Evolutionary conservation across 2,329 filamentous ascomycete species (phyloP), one percentile per base, ranked within the genome.

Genomic region (Monilinia vaccinii-corymbosi): DNA sequence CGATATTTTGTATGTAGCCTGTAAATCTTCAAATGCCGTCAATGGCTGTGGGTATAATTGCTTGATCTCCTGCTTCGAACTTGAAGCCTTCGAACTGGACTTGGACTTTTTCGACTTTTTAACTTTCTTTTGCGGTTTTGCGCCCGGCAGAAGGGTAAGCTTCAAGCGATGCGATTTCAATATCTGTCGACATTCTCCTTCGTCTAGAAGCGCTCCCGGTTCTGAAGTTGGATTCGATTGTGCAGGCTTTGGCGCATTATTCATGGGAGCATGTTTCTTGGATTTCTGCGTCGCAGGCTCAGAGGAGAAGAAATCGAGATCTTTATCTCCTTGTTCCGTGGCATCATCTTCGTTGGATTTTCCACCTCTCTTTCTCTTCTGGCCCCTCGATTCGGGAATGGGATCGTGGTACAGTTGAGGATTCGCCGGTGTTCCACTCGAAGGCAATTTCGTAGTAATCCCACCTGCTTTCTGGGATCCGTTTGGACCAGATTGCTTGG

Each of bases 91-190:
- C 68, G 81, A 81, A 63, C 79, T 79, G 9, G 58, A 44, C 68
- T 84, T 84, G 59, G 78, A 77, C 70, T 81, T 82, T 67, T 82
- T 84, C 10, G 77, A 73, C 58, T 77, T 73, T 65, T 72, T 72
- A 45, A 73, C 71, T 14, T 73, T 76, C 68, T 72, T 75, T 48
- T 74, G 69, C 5, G 58, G 65, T 61, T 74, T 74, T 45, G 76
- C 68, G 46, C 78, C 79, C 28, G 82, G 83, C n/a, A 96, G 76
- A 52, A 95, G 77, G 0, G 88, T 89, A 44, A 95, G 81, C 73
- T 96, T 96, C 65, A 97, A 78, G 64, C 91, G 88, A 73, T 96
- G 91, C 60, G 85, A 87, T 63, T 86, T 85, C 63, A 96, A 75
- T 13, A 93, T 78, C 62, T 86, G 83, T 67, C 87, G 86, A 67